These are phyloP conservation scores for Leccinum subgranulosum DNA, from an alignment of 768 basidiomycete species.

Conservation along the genomic window DNA sequence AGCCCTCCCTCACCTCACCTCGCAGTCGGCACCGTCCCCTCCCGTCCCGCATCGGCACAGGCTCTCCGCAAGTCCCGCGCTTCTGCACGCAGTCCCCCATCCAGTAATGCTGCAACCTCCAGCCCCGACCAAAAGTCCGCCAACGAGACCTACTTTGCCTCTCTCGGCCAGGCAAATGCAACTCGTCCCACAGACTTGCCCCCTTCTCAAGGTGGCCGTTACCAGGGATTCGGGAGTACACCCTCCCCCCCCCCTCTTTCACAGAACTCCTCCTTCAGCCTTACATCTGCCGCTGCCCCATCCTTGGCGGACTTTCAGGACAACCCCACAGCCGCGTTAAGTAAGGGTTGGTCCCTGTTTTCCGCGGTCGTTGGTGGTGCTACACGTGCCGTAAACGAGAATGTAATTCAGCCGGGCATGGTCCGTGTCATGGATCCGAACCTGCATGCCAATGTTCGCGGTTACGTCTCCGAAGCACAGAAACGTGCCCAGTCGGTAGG, in stretches of 20 bases:
- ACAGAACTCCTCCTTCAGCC: conserved; percentile 40
- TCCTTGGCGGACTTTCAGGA: conserved; percentile 78
- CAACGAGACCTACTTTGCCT: conserved; percentile 87
- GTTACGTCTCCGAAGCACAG: conserved; percentile 68
- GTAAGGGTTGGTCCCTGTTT: conserved; percentile 97
- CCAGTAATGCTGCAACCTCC: conserved; percentile 51
- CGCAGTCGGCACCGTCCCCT: conserved; percentile 39
- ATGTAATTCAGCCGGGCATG: conserved; percentile 87
- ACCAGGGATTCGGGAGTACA: conserved; percentile 89
- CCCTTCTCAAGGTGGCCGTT: conserved; percentile 91
- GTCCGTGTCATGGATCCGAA: conserved; percentile 78
- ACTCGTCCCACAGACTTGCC: conserved; percentile 73
- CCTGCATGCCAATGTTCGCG: conserved; percentile 70
- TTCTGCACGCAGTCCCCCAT: conserved; percentile 50
- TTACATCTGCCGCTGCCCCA: conserved; percentile 81
- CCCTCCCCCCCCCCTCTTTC: conserved; percentile 50
- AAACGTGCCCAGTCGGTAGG: conserved; percentile 62
- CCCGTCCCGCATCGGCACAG: conserved; percentile 70
- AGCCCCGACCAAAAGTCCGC: conserved; percentile 60
- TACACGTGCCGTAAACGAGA: conserved; percentile 73
- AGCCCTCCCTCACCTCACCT: conserved; percentile 53
- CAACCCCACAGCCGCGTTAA: conserved; percentile 79
- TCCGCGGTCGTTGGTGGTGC: conserved; percentile 82
- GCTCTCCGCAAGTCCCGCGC: conserved; percentile 87
- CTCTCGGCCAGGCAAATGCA: conserved; percentile 80